Conservation (phyloP, 2,329 filamentous ascomycete species). For the Penicillium glabrum region DNA sequence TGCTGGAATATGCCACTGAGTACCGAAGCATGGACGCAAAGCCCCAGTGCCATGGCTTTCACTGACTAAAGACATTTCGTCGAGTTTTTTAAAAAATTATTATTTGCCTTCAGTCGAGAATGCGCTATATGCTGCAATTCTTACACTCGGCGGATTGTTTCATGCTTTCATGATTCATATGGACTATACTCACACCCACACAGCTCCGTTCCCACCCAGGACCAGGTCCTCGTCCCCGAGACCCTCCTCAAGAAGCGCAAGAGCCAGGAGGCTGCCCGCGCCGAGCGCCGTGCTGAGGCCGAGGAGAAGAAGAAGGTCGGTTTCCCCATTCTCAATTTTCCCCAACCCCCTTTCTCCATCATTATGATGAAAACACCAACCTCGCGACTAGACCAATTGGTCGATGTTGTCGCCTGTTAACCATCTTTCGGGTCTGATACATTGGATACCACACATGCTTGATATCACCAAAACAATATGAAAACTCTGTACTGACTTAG, state of each 20-base stretch:
- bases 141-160: slow-evolving; percentile 74
- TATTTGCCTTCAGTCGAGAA: slow-evolving; percentile 72
- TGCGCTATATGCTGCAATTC: slow-evolving; percentile 89
- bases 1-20: slow-evolving; percentile 31
- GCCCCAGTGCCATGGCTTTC: slow-evolving; percentile 49
- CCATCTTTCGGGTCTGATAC: slow-evolving; percentile 72
- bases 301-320: slow-evolving; percentile 91
- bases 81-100: slow-evolving; percentile 63
- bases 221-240: slow-evolving; percentile 97
- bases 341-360: slow-evolving; percentile 13
- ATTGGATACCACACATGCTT: slow-evolving; percentile 22
- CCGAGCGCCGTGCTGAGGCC: slow-evolving; percentile 75
- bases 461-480: slow-evolving; percentile 8
- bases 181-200: slow-evolving; percentile 70
- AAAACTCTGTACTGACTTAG: slow-evolving; percentile 27
- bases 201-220: slow-evolving; percentile 88
- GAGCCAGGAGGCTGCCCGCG: slow-evolving; percentile 98
- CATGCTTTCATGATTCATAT: slow-evolving; percentile 60
- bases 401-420: slow-evolving; percentile 88
- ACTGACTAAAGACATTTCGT: slow-evolving; percentile 77
- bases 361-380: slow-evolving; percentile 81
- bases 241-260: slow-evolving; percentile 99
- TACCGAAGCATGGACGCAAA: slow-evolving; percentile 13
- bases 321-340: slow-evolving; percentile 5
- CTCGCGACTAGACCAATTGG: slow-evolving; percentile 85